phyloP scores from a whole-genome alignment of 176 grass and related monocot genomes.

The Musa beccarii region DNA sequence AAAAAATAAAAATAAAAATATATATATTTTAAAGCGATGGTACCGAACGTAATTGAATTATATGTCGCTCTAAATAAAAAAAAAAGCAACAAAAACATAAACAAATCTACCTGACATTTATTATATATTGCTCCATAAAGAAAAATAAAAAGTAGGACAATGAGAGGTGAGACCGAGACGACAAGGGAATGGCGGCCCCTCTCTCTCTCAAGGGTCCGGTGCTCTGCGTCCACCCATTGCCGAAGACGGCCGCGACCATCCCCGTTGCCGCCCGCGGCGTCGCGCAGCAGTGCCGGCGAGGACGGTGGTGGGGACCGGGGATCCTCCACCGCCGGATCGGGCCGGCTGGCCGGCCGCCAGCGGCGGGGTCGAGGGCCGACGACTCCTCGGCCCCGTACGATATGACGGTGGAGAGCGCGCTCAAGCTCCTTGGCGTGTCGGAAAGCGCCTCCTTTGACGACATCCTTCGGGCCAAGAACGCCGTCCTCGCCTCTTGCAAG shows the following conservation, averaged over 20 bases:
- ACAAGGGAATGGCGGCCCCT: neutral
- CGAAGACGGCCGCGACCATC: neutral
- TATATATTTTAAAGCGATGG: no score
- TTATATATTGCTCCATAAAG: neutral
- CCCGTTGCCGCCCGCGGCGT: neutral
- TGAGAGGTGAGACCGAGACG: neutral
- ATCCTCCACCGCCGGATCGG: neutral
- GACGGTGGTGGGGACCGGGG: neutral
- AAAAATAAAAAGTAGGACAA: neutral
- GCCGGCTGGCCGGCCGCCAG: conserved; percentile 17
- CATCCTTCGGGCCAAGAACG: conserved; percentile 88
- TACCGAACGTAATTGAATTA: no score
- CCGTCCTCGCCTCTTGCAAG: conserved; percentile 66
- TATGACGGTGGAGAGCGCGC: conserved; percentile 76
- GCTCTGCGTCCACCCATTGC: neutral
- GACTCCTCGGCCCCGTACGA: conserved; percentile 61
- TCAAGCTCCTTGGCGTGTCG: conserved; percentile 71
- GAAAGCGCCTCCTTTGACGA: conserved; percentile 81
- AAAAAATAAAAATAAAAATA: no score
- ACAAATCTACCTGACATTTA: no score
- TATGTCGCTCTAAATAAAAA: no score
- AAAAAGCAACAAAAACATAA: no score
- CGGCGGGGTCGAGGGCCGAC: conserved; percentile 58
- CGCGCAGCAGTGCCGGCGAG: neutral
- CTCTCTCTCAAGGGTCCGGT: neutral